phyloP scores from a whole-genome alignment of 177 flowering plant species.

The Telopea speciosissima region DNA sequence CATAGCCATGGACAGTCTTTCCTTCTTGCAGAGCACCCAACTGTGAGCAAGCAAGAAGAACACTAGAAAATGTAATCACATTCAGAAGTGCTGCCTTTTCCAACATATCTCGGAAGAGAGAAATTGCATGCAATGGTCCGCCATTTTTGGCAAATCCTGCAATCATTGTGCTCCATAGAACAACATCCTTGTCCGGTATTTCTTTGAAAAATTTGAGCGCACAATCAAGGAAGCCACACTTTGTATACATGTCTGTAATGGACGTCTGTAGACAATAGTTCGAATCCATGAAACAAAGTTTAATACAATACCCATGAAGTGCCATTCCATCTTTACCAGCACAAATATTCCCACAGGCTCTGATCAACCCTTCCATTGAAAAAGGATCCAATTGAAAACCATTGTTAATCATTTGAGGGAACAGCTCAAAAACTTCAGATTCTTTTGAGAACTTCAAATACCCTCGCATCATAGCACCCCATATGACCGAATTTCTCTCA shows the following conservation, averaged over 20 bases:
- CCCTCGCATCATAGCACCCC: slow-evolving; percentile 26
- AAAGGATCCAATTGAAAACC: slow-evolving; percentile 19
- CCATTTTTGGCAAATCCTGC: slow-evolving; percentile 22
- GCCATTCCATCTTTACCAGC: slow-evolving; percentile 21
- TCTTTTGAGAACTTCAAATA: slow-evolving; percentile 20
- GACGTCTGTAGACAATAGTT: slow-evolving; percentile 18
- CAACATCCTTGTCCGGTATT: slow-evolving; percentile 17
- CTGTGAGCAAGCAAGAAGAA: slow-evolving; percentile 24
- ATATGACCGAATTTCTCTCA: slow-evolving; percentile 19
- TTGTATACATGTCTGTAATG: slow-evolving; percentile 22
- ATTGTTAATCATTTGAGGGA: slow-evolving; percentile 14
- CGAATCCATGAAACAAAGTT: slow-evolving; percentile 11
- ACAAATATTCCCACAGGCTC: slow-evolving; percentile 22
- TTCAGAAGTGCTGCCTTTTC: slow-evolving; percentile 14
- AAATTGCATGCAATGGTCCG: slow-evolving; percentile 20
- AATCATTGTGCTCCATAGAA: slow-evolving; percentile 24
- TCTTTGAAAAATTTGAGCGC: slow-evolving; percentile 17
- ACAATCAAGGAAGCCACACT: slow-evolving; percentile 16
- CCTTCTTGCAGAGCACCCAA: slow-evolving; percentile 22
- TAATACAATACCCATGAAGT: slow-evolving; percentile 24
- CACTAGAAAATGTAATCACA: slow-evolving; percentile 20
- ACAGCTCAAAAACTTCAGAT: slow-evolving; percentile 17
- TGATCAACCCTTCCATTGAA: slow-evolving; percentile 15
- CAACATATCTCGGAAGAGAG: slow-evolving; percentile 23
- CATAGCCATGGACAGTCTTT: slow-evolving; percentile 24